Percentiles rank a stretch among this genome's conserved stretches.
phyloP scores from a whole-genome alignment of 208 protist genomes.

The Entamoeba dispar region DNA sequence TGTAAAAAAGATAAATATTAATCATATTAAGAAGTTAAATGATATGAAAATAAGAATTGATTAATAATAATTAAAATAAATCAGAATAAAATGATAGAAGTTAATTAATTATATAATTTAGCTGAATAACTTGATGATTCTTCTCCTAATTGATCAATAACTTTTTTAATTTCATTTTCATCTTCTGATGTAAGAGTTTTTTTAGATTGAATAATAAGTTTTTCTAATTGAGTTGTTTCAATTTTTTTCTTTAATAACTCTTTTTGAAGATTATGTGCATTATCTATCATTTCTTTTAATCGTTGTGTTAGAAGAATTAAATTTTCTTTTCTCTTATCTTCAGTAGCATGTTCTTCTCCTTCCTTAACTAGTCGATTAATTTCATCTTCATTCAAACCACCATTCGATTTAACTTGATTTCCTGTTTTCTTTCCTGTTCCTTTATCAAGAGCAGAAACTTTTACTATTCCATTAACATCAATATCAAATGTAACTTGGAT shows the following conservation, averaged over 20 bases:
- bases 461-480: constrained; percentile 83
- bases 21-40: too few relatives aligned
- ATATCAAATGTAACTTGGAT: constrained; percentile 88
- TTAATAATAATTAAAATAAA: background rate
- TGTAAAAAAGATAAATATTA: too few relatives aligned
- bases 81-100: background rate
- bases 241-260: background rate
- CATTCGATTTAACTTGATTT: background rate
- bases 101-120: background rate
- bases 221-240: background rate
- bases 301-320: background rate
- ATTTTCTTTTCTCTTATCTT: background rate
- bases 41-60: too few relatives aligned
- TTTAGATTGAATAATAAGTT: background rate
- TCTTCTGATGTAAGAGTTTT: background rate
- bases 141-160: background rate
- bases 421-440: constrained; percentile 35
- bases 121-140: background rate
- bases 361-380: background rate
- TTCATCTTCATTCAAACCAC: background rate
- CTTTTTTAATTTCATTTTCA: background rate
- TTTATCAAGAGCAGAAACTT: constrained; percentile 76
- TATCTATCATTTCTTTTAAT: background rate
- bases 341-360: background rate
- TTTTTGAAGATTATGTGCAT: background rate